These are phyloP conservation scores for Ambrosia hybrid DNA, from an alignment of 140 eudicot genomes.

Conservation along the genomic window DNA sequence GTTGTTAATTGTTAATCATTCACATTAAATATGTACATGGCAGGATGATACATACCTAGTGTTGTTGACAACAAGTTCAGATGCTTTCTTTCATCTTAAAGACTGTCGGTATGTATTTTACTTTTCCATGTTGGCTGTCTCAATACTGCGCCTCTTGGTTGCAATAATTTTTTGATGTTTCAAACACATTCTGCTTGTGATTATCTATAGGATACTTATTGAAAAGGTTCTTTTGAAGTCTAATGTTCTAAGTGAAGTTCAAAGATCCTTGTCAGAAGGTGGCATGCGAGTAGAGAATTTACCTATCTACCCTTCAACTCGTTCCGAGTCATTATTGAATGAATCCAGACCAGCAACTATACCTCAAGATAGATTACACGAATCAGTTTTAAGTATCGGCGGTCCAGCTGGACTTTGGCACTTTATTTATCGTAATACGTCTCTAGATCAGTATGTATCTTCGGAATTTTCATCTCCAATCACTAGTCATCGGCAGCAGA, in stretches of 20 bases:
- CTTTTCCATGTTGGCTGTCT: not conserved
- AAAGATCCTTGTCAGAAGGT: conserved; percentile 72
- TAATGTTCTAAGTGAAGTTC: conserved; percentile 76
- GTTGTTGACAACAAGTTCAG: conserved; percentile 81
- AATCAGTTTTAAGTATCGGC: conserved; percentile 52
- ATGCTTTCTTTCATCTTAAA: conserved; percentile 86
- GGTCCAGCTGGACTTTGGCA: conserved; percentile 99
- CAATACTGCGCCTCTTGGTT: not conserved
- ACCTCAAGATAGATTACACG: conserved; percentile 43
- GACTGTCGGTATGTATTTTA: conserved; percentile 68
- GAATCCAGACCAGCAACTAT: conserved; percentile 3
- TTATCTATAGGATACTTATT: conserved; percentile 57
- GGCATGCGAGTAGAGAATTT: conserved; percentile 81
- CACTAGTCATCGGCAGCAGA: conserved; percentile 62
- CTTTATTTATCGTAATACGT: conserved; percentile 77
- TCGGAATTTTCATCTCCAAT: conserved; percentile 91
- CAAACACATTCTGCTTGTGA: not conserved
- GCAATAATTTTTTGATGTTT: not conserved
- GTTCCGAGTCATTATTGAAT: conserved; percentile 49
- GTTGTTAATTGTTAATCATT: not conserved
- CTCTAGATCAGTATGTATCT: conserved; percentile 83
- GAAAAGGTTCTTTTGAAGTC: conserved; percentile 80
- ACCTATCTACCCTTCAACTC: conserved; percentile 64
- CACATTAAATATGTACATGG: conserved; percentile 19
- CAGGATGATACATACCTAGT: conserved; percentile 86